phyloP scores from a whole-genome alignment of 768 basidiomycete species.

The Auriscalpium orientale region DNA sequence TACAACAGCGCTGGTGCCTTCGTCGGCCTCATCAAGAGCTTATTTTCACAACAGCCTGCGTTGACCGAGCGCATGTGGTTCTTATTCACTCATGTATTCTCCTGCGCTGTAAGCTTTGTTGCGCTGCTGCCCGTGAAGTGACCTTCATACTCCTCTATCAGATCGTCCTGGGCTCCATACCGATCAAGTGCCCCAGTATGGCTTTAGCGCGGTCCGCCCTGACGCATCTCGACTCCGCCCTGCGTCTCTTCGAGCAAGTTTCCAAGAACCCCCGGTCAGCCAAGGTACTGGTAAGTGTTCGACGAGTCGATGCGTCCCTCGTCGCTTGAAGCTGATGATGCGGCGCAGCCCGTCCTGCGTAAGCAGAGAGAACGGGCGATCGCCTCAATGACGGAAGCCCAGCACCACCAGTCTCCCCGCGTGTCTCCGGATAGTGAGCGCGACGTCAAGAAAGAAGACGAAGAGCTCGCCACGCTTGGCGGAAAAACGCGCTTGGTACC shows the following conservation, averaged over 20 bases:
- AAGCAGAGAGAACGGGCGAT: slow-evolving; percentile 47
- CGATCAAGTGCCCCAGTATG: slow-evolving; percentile 52
- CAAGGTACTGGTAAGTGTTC: slow-evolving; percentile 51
- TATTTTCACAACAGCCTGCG: slow-evolving; percentile 58
- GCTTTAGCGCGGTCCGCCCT: slow-evolving; percentile 58
- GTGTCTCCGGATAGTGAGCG: slow-evolving; percentile 10
- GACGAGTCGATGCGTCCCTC: neutral
- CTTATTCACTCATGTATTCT: slow-evolving; percentile 65
- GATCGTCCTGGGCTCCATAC: slow-evolving; percentile 67
- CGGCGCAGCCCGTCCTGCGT: slow-evolving; percentile 48
- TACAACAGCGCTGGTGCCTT: slow-evolving; percentile 65
- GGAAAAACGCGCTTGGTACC: slow-evolving; percentile 59
- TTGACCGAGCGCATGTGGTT: slow-evolving; percentile 70
- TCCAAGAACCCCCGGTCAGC: slow-evolving; percentile 44
- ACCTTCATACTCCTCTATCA: slow-evolving; percentile 17
- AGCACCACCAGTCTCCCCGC: slow-evolving; percentile 23
- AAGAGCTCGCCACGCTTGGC: slow-evolving; percentile 52
- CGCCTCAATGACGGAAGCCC: slow-evolving; percentile 26
- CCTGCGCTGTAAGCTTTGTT: slow-evolving; percentile 46
- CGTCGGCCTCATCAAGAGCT: slow-evolving; percentile 55
- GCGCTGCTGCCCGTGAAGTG: neutral
- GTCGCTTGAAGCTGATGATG: neutral
- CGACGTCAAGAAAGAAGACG: slow-evolving; percentile 50
- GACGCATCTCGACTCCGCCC: slow-evolving; percentile 59
- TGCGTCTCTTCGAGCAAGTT: slow-evolving; percentile 48